A percentile compares a stretch with the other conserved stretches of the same genome.
These are phyloP conservation scores for Pseudogymnoascus sp. DNA, from an alignment of 2,329 filamentous ascomycete genomes.

Conservation along the genomic window DNA sequence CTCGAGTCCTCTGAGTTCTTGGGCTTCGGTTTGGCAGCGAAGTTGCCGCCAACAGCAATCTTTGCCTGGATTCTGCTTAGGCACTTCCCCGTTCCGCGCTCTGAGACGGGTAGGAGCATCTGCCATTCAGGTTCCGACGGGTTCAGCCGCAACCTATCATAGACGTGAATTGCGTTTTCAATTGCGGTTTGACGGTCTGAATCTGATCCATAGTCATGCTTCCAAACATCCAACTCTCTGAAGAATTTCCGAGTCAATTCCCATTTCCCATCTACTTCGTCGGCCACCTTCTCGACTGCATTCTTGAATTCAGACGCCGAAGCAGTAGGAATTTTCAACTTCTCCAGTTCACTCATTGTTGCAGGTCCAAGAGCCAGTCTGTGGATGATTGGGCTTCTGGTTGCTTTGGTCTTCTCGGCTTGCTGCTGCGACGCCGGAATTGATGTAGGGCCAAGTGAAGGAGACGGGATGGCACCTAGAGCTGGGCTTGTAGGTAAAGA, in stretches of 20 bases:
- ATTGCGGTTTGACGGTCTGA: constrained; percentile 52
- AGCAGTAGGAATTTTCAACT: constrained; percentile 41
- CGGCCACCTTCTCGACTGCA: constrained; percentile 51
- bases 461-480: constrained; percentile 46
- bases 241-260: constrained; percentile 48
- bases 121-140: constrained; percentile 53
- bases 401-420: constrained; percentile 45
- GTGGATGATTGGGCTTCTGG: constrained; percentile 48
- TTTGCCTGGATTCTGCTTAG: constrained; percentile 54
- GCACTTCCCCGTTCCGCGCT: constrained; percentile 52
- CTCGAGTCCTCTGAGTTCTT: constrained; percentile 37
- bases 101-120: constrained; percentile 47
- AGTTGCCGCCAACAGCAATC: constrained; percentile 45
- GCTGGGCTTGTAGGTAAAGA: constrained; percentile 49
- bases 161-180: constrained; percentile 51
- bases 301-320: constrained; percentile 43
- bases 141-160: constrained; percentile 50
- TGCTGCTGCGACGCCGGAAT: constrained; percentile 44
- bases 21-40: constrained; percentile 39
- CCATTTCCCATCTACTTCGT: constrained; percentile 43
- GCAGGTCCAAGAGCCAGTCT: constrained; percentile 49
- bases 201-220: constrained; percentile 46
- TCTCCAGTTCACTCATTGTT: constrained; percentile 40
- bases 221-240: constrained; percentile 58
- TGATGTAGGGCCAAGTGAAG: constrained; percentile 42